Percentiles rank a stretch among this genome's conserved stretches.
Evolutionary conservation across 1,139 yeast genomes (phyloP).

Genomic region (Blastobotrys persicus): DNA sequence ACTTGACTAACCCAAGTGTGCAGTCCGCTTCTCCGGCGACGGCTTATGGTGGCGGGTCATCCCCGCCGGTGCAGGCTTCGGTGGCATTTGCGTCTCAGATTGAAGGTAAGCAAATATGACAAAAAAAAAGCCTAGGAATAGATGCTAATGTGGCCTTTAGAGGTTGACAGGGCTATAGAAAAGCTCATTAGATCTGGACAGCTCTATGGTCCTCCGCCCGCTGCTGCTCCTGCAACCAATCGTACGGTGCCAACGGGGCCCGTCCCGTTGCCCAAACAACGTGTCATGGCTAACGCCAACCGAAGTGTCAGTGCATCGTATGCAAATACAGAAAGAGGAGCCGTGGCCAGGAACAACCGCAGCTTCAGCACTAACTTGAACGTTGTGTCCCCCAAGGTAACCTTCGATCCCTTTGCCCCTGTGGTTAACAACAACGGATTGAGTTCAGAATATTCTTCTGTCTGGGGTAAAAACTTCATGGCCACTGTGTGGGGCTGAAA

Average conservation of each 20-base stretch:
- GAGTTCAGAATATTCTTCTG: neutral
- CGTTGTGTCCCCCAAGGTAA: constrained; percentile 11
- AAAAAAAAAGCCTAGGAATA: neutral
- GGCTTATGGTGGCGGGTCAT: too few species aligned
- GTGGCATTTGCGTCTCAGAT: constrained; percentile 15
- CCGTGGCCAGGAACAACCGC: neutral
- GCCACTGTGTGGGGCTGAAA: constrained; percentile 6
- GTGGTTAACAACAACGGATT: constrained; percentile 3
- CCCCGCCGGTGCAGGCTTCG: constrained; percentile 1
- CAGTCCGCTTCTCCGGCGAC: neutral
- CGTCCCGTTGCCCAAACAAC: constrained; percentile 5
- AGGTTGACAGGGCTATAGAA: constrained; percentile 17
- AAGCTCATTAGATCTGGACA: constrained; percentile 10
- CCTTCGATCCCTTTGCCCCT: constrained; percentile 16
- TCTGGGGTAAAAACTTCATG: constrained; percentile 4
- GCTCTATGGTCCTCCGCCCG: constrained; percentile 6
- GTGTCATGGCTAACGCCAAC: neutral
- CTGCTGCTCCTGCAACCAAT: too few species aligned
- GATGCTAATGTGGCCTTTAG: neutral
- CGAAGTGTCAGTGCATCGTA: constrained; percentile 3
- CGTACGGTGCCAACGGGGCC: too few species aligned
- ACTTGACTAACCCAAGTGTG: neutral
- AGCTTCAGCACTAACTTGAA: constrained; percentile 1
- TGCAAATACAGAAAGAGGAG: neutral
- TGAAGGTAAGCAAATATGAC: constrained; percentile 15